Percentiles rank a stretch among this genome's conserved stretches.
These are phyloP conservation scores for Diutina pseudorugosa DNA, from an alignment of 1,139 yeast genomes.

Conservation along the genomic window DNA sequence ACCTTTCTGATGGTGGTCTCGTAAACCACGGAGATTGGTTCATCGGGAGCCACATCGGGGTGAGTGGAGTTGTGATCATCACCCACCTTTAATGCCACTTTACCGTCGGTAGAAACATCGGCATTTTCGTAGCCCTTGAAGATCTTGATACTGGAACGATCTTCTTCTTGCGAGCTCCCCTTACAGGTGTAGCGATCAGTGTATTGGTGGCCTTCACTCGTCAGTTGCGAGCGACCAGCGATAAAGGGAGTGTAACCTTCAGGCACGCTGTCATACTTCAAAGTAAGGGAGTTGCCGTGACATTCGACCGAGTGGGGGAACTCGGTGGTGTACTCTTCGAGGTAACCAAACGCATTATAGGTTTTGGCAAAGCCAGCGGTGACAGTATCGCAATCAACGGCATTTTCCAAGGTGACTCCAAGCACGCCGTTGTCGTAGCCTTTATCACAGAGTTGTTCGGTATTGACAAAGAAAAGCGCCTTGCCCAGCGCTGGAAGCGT, in stretches of 20 bases:
- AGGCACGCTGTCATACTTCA: not conserved
- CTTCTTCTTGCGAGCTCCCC: not conserved
- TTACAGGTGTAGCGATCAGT: not conserved
- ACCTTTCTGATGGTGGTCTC: not conserved
- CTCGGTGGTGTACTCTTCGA: not conserved
- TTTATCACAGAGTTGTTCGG: not conserved
- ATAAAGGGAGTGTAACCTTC: not conserved
- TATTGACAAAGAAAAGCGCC: conserved; percentile 9
- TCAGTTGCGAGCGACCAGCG: conserved; percentile 6
- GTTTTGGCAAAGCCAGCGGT: not conserved
- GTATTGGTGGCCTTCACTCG: conserved; percentile 7
- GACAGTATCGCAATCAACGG: not conserved
- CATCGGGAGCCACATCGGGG: not conserved
- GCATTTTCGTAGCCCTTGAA: not conserved
- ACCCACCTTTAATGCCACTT: not conserved
- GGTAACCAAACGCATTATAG: not conserved
- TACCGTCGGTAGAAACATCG: not conserved
- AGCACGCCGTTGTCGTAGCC: not conserved
- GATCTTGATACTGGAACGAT: not conserved
- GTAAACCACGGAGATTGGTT: not conserved
- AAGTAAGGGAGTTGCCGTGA: not conserved
- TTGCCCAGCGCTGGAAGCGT: not conserved
- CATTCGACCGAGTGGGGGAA: conserved; percentile 3
- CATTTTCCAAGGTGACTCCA: conserved; percentile 3
- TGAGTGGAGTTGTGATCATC: not conserved